phyloP scores from a whole-genome alignment of 2,329 filamentous ascomycete species.

The Aureobasidium subglaciale region DNA sequence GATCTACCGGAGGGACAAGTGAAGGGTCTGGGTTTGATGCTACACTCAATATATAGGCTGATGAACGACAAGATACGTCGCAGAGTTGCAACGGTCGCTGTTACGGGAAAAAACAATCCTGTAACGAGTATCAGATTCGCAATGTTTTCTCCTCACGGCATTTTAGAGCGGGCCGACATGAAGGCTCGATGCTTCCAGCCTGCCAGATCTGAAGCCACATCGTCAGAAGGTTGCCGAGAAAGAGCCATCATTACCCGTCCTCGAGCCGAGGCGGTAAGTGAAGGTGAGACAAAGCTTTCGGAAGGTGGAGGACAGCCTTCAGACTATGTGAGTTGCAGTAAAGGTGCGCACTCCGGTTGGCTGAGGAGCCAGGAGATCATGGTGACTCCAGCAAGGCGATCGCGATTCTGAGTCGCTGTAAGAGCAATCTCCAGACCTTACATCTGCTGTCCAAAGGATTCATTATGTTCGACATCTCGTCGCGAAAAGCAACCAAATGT shows the following conservation, averaged over 20 bases:
- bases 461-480: neutral
- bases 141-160: neutral
- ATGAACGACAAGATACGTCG: neutral
- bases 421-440: neutral
- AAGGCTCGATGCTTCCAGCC: constrained; percentile 10
- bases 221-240: constrained; percentile 11
- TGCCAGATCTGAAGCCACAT: constrained; percentile 3
- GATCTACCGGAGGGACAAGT: neutral
- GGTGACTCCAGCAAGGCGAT: neutral
- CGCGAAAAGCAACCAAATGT: neutral
- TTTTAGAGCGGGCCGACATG: neutral
- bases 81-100: constrained; percentile 4
- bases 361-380: neutral
- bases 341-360: neutral
- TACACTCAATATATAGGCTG: constrained; percentile 10
- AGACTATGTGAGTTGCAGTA: neutral
- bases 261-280: constrained; percentile 8
- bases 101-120: neutral
- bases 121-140: neutral
- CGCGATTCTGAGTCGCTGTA: neutral
- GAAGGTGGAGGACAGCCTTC: neutral
- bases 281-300: constrained; percentile 3
- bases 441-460: neutral
- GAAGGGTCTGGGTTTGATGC: neutral
- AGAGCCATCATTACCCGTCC: neutral